Evolutionary conservation across 495 filamentous ascomycete genomes (phyloP), one percentile per base, ranked within the genome.

Genomic region (Aspergillus olivimuriae): DNA sequence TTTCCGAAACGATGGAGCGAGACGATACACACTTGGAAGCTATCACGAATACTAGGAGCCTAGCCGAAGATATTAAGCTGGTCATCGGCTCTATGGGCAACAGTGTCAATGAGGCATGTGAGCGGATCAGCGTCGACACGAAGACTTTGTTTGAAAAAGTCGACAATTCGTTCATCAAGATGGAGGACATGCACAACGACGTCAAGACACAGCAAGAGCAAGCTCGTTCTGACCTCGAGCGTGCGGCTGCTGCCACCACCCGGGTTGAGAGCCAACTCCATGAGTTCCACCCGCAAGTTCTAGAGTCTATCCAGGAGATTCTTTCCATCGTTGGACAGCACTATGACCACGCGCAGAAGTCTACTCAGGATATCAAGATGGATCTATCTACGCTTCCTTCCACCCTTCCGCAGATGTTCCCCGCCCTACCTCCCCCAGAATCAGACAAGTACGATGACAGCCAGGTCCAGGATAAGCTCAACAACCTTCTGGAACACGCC

Each of bases 201-300:
- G 74, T 64, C 40, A 91, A 84, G 65, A 69, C 77, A 3, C 84
- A 89, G 50, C 86, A 92, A 48, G 75, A 85, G 49, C 76, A 83
- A 30, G 87, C 87, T 2, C 77, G 85, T 4, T 84, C 83, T 17
- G 83, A 92, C 51, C 70, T 88, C 39, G 78, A 83, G 44, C 80
- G 86, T 51, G 76, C 80, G 4, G 66, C 87, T 20, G 74, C 73
- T 49, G 77, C 80, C 3, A 78, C 95, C 15, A 86, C 86, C 38
- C 80, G 77, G 34, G 72, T 95, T 1, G 86, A 91, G 43, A 80
- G 72, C 39, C 75, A 89, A 38, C 72, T 90, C 8, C 73, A 75
- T 4, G 88, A 94, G 57, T 86, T 83, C 60, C 81, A 94, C 43
- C 90, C 90, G 3, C 84, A 89, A 59, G 83, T 95, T 40, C 69